These are phyloP conservation scores for Solanum chiquidenum DNA, from an alignment of 257 asterid species.

Conservation along the genomic window DNA sequence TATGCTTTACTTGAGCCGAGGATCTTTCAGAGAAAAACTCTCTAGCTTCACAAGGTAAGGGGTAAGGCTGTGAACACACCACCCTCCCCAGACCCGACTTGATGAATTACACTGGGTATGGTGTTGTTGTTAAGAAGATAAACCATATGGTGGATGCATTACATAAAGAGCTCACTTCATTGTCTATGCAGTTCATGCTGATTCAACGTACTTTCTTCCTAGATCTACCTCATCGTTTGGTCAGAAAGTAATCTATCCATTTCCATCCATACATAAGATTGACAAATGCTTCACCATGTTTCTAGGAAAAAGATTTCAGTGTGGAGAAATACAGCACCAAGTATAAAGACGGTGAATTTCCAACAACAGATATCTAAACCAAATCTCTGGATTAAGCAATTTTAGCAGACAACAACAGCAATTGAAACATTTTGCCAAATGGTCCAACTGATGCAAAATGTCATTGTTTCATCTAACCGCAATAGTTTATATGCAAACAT, in stretches of 20 bases:
- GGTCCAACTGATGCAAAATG: background rate
- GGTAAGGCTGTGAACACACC: background rate
- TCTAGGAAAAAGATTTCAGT: background rate
- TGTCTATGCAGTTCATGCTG: background rate
- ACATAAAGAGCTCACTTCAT: background rate
- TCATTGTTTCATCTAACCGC: background rate
- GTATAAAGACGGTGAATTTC: background rate
- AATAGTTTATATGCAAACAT: background rate
- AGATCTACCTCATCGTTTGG: background rate
- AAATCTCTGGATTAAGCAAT: background rate
- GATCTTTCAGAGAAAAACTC: background rate
- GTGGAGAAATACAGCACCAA: background rate
- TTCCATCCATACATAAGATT: background rate
- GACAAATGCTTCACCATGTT: background rate
- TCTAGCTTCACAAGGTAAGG: background rate
- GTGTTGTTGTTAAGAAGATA: background rate
- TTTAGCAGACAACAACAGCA: background rate
- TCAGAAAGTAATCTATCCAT: background rate
- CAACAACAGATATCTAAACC: background rate
- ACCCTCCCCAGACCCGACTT: background rate
- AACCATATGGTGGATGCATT: background rate
- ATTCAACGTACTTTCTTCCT: background rate
- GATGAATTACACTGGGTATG: background rate
- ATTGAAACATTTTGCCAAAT: background rate
- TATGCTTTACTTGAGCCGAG: background rate